phyloP scores from a whole-genome alignment of 805 yeast genomes.

The Peterozyma toletana region DNA sequence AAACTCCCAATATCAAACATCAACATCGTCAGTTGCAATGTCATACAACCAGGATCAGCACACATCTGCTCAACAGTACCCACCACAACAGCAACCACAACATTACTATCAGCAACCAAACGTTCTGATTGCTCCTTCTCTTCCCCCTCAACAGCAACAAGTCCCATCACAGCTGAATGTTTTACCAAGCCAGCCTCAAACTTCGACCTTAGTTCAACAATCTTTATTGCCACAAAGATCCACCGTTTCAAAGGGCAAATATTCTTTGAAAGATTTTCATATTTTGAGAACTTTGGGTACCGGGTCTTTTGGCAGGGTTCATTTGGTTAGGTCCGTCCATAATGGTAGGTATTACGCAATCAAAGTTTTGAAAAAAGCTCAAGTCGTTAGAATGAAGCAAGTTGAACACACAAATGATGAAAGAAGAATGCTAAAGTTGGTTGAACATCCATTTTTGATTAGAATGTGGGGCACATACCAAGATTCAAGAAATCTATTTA shows the following conservation, averaged over 20 bases:
- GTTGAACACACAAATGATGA: constrained; percentile 62
- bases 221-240: constrained; percentile 14
- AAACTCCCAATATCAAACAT: neutral
- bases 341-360: constrained; percentile 55
- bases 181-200: neutral
- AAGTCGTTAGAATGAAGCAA: constrained; percentile 55
- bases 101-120: constrained; percentile 7
- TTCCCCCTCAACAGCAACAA: constrained; percentile 12
- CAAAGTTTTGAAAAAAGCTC: constrained; percentile 48
- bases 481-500: constrained; percentile 46
- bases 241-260: constrained; percentile 48
- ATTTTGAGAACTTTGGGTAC: constrained; percentile 53
- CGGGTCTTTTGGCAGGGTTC: constrained; percentile 57
- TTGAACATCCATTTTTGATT: constrained; percentile 53
- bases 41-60: constrained; percentile 5
- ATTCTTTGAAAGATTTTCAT: constrained; percentile 47
- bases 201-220: constrained; percentile 6
- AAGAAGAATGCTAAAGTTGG: constrained; percentile 48
- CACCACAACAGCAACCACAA: constrained; percentile 12
- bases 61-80: constrained; percentile 3
- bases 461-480: constrained; percentile 67
- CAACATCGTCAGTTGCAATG: neutral
- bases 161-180: constrained; percentile 5
- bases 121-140: constrained; percentile 1
- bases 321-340: constrained; percentile 49